phyloP scores from a whole-genome alignment of 306 rosid species.

The Cicer judaicum region DNA sequence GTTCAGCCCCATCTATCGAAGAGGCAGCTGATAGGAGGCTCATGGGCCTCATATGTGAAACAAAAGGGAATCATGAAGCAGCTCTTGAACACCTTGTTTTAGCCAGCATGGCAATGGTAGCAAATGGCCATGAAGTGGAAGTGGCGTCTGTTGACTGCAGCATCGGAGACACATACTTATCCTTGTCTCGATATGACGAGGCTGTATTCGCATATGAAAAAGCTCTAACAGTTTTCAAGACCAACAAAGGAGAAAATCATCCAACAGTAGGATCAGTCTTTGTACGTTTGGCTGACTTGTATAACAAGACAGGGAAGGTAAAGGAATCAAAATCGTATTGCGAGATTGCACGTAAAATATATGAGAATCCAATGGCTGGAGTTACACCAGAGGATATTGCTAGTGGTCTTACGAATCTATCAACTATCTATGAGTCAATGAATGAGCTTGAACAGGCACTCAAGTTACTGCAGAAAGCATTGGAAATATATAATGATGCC shows the following conservation, averaged over 20 bases:
- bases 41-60: slow-evolving; percentile 96
- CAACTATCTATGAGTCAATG: slow-evolving; percentile 87
- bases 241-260: slow-evolving; percentile 92
- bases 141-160: slow-evolving; percentile 94
- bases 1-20: slow-evolving; percentile 75
- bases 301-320: slow-evolving; percentile 77
- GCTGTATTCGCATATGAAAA: slow-evolving; percentile 87
- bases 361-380: slow-evolving; percentile 78
- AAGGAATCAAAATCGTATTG: slow-evolving; percentile 89
- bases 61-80: slow-evolving; percentile 87
- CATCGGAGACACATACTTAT: slow-evolving; percentile 90
- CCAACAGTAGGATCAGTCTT: slow-evolving; percentile 80
- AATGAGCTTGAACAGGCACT: slow-evolving; percentile 85
- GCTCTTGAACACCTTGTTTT: slow-evolving; percentile 96
- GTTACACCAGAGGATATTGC: slow-evolving; percentile 88
- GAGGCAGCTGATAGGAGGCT: slow-evolving; percentile 98
- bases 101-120: slow-evolving; percentile 94
- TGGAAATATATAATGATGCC: slow-evolving; percentile 69
- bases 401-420: slow-evolving; percentile 78
- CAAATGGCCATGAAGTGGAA: slow-evolving; percentile 84
- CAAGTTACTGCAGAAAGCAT: slow-evolving; percentile 73
- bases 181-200: slow-evolving; percentile 83
- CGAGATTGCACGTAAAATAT: slow-evolving; percentile 86
- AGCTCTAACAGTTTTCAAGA: slow-evolving; percentile 79
- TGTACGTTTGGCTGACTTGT: slow-evolving; percentile 85